These are phyloP conservation scores for Ophiostoma triangulosporum DNA, from an alignment of 2,329 filamentous ascomycete species.

Conservation along the genomic window DNA sequence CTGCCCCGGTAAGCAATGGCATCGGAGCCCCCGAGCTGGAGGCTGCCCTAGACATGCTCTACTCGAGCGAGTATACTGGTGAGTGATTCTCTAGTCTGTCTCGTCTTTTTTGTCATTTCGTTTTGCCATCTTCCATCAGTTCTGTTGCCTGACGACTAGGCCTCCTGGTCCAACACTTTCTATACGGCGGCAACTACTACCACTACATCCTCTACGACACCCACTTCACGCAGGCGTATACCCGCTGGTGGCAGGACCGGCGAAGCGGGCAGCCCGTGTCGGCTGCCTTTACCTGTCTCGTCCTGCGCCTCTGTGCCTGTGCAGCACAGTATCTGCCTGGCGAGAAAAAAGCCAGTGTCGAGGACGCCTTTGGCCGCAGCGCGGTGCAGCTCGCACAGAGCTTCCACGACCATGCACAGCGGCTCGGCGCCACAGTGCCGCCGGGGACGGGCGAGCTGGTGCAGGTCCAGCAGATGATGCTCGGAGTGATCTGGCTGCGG, in stretches of 20 bases:
- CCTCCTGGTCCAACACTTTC: constrained; percentile 31
- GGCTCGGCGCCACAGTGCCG: constrained; percentile 27
- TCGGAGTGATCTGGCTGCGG: constrained; percentile 33
- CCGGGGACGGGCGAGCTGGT: constrained; percentile 29
- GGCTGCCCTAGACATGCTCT: background rate
- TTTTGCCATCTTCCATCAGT: no score
- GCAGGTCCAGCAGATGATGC: constrained; percentile 35
- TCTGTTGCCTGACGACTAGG: constrained; percentile 21
- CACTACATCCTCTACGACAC: constrained; percentile 33
- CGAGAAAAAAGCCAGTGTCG: constrained; percentile 26
- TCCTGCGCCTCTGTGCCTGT: constrained; percentile 32
- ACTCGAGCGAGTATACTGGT: background rate
- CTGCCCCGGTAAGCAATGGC: background rate
- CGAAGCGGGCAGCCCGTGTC: constrained; percentile 21
- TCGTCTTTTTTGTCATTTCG: background rate
- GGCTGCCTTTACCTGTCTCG: constrained; percentile 31
- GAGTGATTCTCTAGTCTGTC: no score
- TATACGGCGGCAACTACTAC: constrained; percentile 30
- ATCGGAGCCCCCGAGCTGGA: background rate
- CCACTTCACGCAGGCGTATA: constrained; percentile 30
- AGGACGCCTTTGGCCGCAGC: constrained; percentile 18
- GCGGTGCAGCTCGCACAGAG: background rate
- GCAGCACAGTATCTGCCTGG: constrained; percentile 28
- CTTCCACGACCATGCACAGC: constrained; percentile 2
- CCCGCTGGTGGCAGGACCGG: constrained; percentile 30